These are phyloP conservation scores for Atalantia buxifolia DNA, from an alignment of 345 rosid species.

Conservation along the genomic window DNA sequence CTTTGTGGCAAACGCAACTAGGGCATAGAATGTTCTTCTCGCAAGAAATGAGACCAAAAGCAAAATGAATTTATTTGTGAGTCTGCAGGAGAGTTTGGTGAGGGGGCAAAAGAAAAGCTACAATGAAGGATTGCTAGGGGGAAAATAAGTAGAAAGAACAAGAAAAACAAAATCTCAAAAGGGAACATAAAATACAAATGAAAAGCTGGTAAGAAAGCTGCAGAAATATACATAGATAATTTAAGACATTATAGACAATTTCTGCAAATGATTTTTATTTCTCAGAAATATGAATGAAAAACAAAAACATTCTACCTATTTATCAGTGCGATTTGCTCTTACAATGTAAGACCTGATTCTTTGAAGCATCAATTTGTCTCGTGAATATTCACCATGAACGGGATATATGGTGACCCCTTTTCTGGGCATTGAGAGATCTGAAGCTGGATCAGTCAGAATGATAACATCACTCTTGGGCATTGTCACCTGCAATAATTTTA, in stretches of 20 bases:
- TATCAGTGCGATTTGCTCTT: slow-evolving; percentile 58
- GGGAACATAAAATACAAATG: not conserved
- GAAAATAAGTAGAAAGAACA: not conserved
- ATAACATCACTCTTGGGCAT: slow-evolving; percentile 75
- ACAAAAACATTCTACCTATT: slow-evolving; percentile 48
- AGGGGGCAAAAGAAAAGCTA: not conserved
- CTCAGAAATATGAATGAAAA: not conserved
- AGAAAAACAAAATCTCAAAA: not conserved
- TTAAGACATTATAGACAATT: not conserved
- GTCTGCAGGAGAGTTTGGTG: not conserved
- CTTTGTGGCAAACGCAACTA: not conserved
- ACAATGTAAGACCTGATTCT: slow-evolving; percentile 98
- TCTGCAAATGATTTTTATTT: not conserved
- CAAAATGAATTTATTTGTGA: not conserved
- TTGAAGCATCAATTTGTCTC: slow-evolving; percentile 93
- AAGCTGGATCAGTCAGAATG: slow-evolving; percentile 83
- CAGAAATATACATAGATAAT: not conserved
- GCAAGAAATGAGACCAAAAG: not conserved
- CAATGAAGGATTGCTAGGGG: not conserved
- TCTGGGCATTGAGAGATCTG: slow-evolving; percentile 54
- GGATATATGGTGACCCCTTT: slow-evolving; percentile 59
- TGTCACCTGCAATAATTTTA: slow-evolving; percentile 47
- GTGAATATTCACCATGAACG: slow-evolving; percentile 74
- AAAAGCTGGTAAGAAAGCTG: not conserved
- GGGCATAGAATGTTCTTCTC: not conserved